Conservation (phyloP, 495 filamentous ascomycete species). For the Rusavskia elegans region DNA sequence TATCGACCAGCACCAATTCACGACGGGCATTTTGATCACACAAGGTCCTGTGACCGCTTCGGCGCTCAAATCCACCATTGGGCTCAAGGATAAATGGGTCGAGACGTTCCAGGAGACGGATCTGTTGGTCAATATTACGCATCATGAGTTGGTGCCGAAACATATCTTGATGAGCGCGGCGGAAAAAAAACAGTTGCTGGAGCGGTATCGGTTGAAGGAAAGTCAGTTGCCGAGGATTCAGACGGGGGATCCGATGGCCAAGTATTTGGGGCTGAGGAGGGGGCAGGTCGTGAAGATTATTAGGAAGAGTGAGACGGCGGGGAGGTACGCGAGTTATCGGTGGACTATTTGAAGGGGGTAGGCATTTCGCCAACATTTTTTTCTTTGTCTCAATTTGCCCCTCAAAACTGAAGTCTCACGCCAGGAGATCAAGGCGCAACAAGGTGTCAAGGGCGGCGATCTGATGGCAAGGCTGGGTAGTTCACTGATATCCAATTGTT, state of each 20-base stretch:
- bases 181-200: conserved; percentile 69
- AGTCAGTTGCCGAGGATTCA: conserved; percentile 89
- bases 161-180: conserved; percentile 79
- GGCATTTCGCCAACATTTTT: too few relatives aligned
- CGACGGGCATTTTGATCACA: conserved; percentile 79
- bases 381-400: too few relatives aligned
- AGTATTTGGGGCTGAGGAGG: conserved; percentile 78
- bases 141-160: conserved; percentile 90
- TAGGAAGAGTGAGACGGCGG: conserved; percentile 50
- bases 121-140: conserved; percentile 92
- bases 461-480: neutral
- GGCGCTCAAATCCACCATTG: conserved; percentile 70
- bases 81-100: conserved; percentile 54
- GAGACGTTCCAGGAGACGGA: conserved; percentile 94
- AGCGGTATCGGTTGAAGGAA: conserved; percentile 90
- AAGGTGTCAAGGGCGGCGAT: neutral
- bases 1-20: conserved; percentile 59
- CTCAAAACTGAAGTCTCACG: too few relatives aligned
- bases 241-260: conserved; percentile 76
- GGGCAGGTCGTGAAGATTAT: conserved; percentile 99
- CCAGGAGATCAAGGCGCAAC: neutral
- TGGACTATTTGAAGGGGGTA: conserved; percentile 37
- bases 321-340: conserved; percentile 44
- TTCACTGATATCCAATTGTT: conserved; percentile 2
- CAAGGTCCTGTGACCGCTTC: conserved; percentile 65